Base-by-base conservation (phyloP, 495 filamentous ascomycete genomes). In the Neurospora sublineolata region DNA sequence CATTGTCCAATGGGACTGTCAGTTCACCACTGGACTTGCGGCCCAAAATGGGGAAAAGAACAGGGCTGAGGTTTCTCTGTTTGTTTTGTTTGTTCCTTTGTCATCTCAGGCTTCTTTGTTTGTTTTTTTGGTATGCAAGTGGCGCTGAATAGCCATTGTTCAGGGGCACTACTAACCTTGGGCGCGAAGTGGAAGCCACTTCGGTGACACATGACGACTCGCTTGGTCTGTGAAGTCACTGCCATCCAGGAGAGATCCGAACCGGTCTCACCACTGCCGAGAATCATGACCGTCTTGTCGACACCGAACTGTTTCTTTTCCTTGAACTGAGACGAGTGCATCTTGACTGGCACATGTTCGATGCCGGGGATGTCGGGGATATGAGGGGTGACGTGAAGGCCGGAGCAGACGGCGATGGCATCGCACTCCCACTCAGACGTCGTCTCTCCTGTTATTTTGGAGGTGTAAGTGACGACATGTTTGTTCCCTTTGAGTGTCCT, bases 271-370 rank as follows among this genome's bases (percentile, higher is more conserved):
- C 83, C 83, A 39, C 75, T 79, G 1, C 82, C 83, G 20, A 85
- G 75, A 20, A 85, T 79, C 72, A 84, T 52, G 20, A 85, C 77
- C 6, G 82, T 77, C 72, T 78, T 81, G 40, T 72, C 76, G 30
- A 72, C 73, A 11, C 75, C 81, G 36, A 85, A 82, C 46, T 84
- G 78, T 11, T 74, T 73, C 37, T 80, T 76, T 7, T 52, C 68
- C 72, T 85, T 84, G 75, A 84, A 83, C 44, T 84, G 70, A 1
- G 80, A 81, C 1, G 83, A 84, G 72, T 85, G 82, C 38, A 82
- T 73, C 1, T 79, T 77, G 11, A 74, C 71, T 3, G 81, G 77
- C 1, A 84, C 73, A 12, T 81, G 75, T 68, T 83, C 79, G 20
- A 83, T 76, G 7, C 83, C 83, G 0, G 73, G 67, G 23, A 84